Percentiles rank a stretch among this genome's conserved stretches.
Conservation (phyloP, 148 eudicot genomes). For the Rhododendron ferrugineum region DNA sequence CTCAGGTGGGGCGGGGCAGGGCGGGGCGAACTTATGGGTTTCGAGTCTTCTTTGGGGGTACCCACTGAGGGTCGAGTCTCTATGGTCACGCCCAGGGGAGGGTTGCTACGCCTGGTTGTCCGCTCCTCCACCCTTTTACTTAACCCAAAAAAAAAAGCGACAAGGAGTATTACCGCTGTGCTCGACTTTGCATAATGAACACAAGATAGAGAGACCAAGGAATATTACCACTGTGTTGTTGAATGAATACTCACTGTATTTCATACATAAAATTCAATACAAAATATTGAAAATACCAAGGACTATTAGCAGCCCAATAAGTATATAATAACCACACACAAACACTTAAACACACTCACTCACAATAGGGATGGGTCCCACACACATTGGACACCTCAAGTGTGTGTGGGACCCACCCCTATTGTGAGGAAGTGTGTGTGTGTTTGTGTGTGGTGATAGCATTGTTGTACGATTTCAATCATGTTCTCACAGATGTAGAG, state of each 20-base stretch:
- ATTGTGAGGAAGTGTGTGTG: not conserved
- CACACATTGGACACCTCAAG: not conserved
- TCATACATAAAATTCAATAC: not conserved
- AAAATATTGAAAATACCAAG: not conserved
- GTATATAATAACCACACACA: not conserved
- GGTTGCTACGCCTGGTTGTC: no score
- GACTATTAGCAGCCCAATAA: not conserved
- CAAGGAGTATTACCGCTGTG: not conserved
- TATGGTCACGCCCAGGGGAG: no score
- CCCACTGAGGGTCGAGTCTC: no score
- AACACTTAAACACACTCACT: not conserved
- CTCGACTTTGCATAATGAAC: not conserved
- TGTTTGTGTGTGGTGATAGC: not conserved
- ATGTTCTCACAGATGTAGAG: no score
- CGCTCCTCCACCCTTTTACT: no score
- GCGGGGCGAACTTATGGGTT: no score
- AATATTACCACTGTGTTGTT: not conserved
- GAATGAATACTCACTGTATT: not conserved
- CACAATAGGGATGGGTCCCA: not conserved
- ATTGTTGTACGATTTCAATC: no score
- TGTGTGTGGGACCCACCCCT: no score
- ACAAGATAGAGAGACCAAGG: not conserved
- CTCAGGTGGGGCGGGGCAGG: no score
- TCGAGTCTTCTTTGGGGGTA: no score
- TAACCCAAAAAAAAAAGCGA: no score